phyloP scores from a whole-genome alignment of 2,329 filamentous ascomycete species.

The Alternaria brassicae region DNA sequence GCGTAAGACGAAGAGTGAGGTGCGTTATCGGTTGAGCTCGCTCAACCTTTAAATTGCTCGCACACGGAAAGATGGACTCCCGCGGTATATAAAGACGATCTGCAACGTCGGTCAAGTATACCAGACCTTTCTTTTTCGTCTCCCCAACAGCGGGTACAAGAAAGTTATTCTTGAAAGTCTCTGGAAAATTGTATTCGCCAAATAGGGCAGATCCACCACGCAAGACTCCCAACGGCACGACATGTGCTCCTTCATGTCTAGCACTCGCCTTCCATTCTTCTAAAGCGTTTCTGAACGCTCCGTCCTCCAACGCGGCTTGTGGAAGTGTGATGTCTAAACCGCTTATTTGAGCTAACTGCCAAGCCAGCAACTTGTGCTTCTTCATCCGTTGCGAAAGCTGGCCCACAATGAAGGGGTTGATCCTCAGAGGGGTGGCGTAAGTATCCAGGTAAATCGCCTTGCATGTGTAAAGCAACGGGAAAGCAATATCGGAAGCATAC shows the following conservation, averaged over 20 bases:
- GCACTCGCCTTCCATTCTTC: constrained; percentile 8
- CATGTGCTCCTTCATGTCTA: constrained; percentile 14
- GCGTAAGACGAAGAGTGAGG: constrained; percentile 26
- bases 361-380: constrained; percentile 6
- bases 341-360: constrained; percentile 27
- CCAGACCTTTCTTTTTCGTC: background rate
- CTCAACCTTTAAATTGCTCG: constrained; percentile 7
- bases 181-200: background rate
- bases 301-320: constrained; percentile 19
- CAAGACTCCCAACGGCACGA: constrained; percentile 9
- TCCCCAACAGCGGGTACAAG: background rate
- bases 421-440: constrained; percentile 17
- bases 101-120: background rate
- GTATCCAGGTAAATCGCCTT: constrained; percentile 33
- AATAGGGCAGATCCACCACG: background rate
- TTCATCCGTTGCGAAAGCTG: background rate
- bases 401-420: constrained; percentile 16
- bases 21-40: constrained; percentile 20
- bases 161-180: background rate
- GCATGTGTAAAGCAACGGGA: constrained; percentile 25
- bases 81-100: background rate
- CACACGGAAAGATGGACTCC: background rate
- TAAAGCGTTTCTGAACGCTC: background rate
- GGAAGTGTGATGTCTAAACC: constrained; percentile 25
- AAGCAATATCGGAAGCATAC: constrained; percentile 13